A percentile compares a stretch with the other conserved stretches of the same genome.
These are phyloP conservation scores for Rhodotorula glutinis DNA, from an alignment of 1,284 basidiomycete genomes.

Conservation along the genomic window DNA sequence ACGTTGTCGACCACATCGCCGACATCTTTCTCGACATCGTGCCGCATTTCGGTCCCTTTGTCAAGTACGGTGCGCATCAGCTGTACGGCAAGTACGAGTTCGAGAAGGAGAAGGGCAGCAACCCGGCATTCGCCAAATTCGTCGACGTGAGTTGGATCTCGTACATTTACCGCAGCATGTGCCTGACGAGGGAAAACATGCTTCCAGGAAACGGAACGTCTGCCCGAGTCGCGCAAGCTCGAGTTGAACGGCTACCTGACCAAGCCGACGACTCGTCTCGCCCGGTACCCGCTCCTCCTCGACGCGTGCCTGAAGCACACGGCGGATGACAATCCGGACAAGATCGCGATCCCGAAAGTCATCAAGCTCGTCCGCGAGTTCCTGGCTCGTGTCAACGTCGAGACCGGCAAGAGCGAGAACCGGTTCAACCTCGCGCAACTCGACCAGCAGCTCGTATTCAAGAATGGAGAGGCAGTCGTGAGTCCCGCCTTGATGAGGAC, in stretches of 20 bases:
- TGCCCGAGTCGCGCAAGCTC: slow-evolving; percentile 91
- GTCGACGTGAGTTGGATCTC: slow-evolving; percentile 92
- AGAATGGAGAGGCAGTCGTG: slow-evolving; percentile 78
- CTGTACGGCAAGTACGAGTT: slow-evolving; percentile 98
- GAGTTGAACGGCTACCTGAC: slow-evolving; percentile 98
- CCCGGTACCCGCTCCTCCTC: slow-evolving; percentile 88
- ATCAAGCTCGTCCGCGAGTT: slow-evolving; percentile 78
- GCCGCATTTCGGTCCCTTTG: slow-evolving; percentile 86
- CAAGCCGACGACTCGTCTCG: slow-evolving; percentile 95
- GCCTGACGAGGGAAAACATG: too few species aligned
- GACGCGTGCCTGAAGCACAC: slow-evolving; percentile 93
- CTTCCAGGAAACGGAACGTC: slow-evolving; percentile 74
- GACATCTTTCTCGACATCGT: slow-evolving; percentile 88
- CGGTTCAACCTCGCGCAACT: slow-evolving; percentile 87
- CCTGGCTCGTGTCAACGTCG: slow-evolving; percentile 82
- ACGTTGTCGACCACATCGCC: slow-evolving; percentile 85
- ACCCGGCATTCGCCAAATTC: slow-evolving; percentile 90
- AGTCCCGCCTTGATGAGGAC: slow-evolving; percentile 45
- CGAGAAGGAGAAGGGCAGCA: slow-evolving; percentile 93
- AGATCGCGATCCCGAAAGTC: slow-evolving; percentile 71
- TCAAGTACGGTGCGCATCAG: slow-evolving; percentile 93
- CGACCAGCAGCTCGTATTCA: slow-evolving; percentile 80
- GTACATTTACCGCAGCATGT: too few species aligned
- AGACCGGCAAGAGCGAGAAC: slow-evolving; percentile 89
- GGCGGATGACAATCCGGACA: slow-evolving; percentile 84